Conservation (phyloP, 2,329 filamentous ascomycete genomes). For the Orbilia oligospora region DNA sequence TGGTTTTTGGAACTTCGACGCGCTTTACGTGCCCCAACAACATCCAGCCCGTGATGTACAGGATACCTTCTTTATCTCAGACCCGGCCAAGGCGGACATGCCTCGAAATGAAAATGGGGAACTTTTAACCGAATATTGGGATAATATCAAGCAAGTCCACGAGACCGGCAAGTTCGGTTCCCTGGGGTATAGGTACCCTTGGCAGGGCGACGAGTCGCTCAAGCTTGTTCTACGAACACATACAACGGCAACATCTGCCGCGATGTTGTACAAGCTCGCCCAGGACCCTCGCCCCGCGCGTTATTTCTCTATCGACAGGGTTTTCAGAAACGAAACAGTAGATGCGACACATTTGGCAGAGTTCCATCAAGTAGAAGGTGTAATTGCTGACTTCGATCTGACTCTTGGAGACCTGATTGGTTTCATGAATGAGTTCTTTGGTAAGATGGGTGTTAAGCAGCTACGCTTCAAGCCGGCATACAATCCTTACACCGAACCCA, state of each 20-base stretch:
- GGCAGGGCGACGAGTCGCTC: slow-evolving; percentile 87
- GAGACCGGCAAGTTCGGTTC: slow-evolving; percentile 93
- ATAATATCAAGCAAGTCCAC: slow-evolving; percentile 88
- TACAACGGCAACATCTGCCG: slow-evolving; percentile 91
- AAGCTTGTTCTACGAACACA: slow-evolving; percentile 93
- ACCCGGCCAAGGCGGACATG: slow-evolving; percentile 82
- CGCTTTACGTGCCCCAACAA: slow-evolving; percentile 96
- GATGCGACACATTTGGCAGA: slow-evolving; percentile 97
- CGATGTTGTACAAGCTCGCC: slow-evolving; percentile 91
- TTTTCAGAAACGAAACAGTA: slow-evolving; percentile 97
- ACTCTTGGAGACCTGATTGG: slow-evolving; percentile 93
- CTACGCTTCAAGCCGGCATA: slow-evolving; percentile 98
- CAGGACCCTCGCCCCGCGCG: slow-evolving; percentile 86
- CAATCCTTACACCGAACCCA: slow-evolving; percentile 94
- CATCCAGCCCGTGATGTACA: slow-evolving; percentile 97
- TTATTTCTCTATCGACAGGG: slow-evolving; percentile 98
- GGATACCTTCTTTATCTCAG: slow-evolving; percentile 98
- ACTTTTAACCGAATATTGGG: slow-evolving; percentile 88
- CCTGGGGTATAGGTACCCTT: slow-evolving; percentile 96
- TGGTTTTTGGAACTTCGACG: slow-evolving; percentile 99
- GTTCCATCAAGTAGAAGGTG: slow-evolving; percentile 98
- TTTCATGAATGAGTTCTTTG: slow-evolving; percentile 96
- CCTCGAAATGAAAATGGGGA: slow-evolving; percentile 73
- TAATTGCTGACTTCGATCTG: slow-evolving; percentile 95
- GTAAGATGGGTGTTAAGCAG: slow-evolving; percentile 89